Conservation (phyloP, 2,329 filamentous ascomycete genomes). For the Paecilomyces formosus region DNA sequence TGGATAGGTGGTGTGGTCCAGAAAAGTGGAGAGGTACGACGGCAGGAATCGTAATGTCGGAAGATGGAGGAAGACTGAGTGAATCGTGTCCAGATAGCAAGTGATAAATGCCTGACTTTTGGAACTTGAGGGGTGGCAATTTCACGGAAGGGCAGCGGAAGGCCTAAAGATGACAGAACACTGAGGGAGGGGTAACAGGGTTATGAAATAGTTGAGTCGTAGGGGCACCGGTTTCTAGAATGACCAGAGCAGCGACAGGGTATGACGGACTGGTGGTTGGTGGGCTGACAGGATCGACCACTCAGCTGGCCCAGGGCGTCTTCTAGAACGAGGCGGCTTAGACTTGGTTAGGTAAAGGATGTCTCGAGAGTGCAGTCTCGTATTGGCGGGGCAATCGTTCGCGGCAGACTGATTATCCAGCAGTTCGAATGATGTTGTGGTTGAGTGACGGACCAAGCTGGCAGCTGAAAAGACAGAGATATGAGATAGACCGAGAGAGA, state of each 20-base stretch:
- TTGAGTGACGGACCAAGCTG: not conserved
- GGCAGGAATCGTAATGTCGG: not conserved
- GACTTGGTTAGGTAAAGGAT: not conserved
- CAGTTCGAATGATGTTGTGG: not conserved
- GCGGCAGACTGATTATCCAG: not conserved
- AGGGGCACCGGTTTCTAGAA: not conserved
- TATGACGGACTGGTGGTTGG: not conserved
- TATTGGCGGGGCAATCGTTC: not conserved
- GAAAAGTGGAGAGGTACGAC: not conserved
- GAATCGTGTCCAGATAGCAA: not conserved
- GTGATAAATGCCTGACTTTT: not conserved
- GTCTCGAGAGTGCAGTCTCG: not conserved
- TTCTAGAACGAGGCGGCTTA: not conserved
- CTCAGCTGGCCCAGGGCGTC: conserved; percentile 1
- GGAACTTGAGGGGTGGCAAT: not conserved
- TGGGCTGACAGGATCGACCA: conserved; percentile 4
- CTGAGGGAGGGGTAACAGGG: conserved; percentile 5
- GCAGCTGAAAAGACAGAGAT: not conserved
- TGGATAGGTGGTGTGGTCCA: not conserved
- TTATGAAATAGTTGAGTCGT: not conserved
- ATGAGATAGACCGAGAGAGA: conserved; percentile 1
- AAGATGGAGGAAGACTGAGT: not conserved
- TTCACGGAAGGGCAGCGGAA: not conserved
- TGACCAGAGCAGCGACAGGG: not conserved
- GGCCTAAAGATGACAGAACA: conserved; percentile 7